These are phyloP conservation scores for Nitzschia sp. DNA, from an alignment of 108 stramenopile genomes.

Conservation along the genomic window DNA sequence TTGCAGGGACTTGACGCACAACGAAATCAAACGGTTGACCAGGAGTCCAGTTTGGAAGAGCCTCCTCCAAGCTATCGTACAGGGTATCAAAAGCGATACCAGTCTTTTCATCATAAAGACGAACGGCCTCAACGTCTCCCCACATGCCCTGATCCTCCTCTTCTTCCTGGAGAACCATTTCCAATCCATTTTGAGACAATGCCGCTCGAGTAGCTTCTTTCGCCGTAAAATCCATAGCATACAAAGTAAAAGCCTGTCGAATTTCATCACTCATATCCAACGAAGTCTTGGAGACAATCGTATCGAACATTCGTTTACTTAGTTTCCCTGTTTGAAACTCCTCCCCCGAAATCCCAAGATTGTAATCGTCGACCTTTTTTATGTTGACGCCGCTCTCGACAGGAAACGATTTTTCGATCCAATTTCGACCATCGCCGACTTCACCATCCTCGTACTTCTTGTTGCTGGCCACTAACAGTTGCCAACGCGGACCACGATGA, in stretches of 20 bases:
- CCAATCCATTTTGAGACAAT: constrained; percentile 69
- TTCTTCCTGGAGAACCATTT: constrained; percentile 55
- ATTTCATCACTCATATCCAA: constrained; percentile 49
- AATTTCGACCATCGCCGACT: constrained; percentile 45
- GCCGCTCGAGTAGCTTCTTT: constrained; percentile 81
- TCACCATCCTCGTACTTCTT: constrained; percentile 27
- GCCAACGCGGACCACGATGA: no score
- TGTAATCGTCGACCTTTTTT: constrained; percentile 55
- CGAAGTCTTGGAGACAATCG: constrained; percentile 37
- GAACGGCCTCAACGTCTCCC: constrained; percentile 70
- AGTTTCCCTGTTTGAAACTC: constrained; percentile 69
- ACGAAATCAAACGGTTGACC: constrained; percentile 82
- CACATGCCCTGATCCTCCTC: constrained; percentile 75
- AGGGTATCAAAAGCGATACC: constrained; percentile 25
- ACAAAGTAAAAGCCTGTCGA: constrained; percentile 44
- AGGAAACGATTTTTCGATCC: constrained; percentile 64
- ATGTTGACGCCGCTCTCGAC: constrained; percentile 36
- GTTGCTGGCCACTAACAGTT: not conserved
- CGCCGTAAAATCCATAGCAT: constrained; percentile 82
- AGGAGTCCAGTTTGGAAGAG: constrained; percentile 67
- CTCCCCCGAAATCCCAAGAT: constrained; percentile 68
- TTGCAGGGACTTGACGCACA: constrained; percentile 72
- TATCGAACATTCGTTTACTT: constrained; percentile 62
- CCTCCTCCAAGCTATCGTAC: constrained; percentile 65
- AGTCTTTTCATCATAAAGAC: constrained; percentile 50